These are phyloP conservation scores for Phyllosticta citriasiana DNA, from an alignment of 2,329 filamentous ascomycete genomes.

Conservation along the genomic window DNA sequence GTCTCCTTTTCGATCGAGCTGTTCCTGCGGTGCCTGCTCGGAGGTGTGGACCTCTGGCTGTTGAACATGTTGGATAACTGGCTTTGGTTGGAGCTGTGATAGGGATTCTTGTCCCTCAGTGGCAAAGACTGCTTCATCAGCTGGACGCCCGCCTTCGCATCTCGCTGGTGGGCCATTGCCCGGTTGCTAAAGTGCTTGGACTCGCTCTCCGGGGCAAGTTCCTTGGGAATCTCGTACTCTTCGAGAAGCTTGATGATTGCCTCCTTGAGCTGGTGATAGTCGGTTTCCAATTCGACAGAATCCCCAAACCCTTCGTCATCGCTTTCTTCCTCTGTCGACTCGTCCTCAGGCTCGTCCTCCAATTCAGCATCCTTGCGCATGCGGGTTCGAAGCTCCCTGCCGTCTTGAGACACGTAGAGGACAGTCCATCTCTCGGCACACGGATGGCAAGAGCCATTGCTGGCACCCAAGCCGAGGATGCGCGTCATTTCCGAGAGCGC, in stretches of 20 bases:
- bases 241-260: conserved; percentile 72
- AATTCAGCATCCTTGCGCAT: conserved; percentile 63
- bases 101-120: conserved; percentile 44
- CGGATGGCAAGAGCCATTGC: conserved; percentile 62
- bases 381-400: conserved; percentile 56
- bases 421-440: conserved; percentile 78
- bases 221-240: conserved; percentile 70
- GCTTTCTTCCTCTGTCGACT: conserved; percentile 40
- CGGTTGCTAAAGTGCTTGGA: conserved; percentile 62
- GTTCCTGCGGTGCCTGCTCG: conserved; percentile 24
- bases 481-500: conserved; percentile 64
- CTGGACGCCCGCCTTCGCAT: conserved; percentile 14
- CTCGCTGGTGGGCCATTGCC: conserved; percentile 40
- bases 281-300: conserved; percentile 56
- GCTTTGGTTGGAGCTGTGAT: conserved; percentile 27
- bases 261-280: conserved; percentile 71
- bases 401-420: conserved; percentile 66
- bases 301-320: conserved; percentile 35
- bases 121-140: neutral
- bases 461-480: conserved; percentile 51
- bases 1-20: conserved; percentile 24
- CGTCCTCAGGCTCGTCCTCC: conserved; percentile 53
- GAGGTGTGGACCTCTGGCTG: conserved; percentile 24
- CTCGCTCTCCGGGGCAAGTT: conserved; percentile 48
- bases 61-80: conserved; percentile 29